Conservation (phyloP, 495 filamentous ascomycete genomes). For the Daldinia vernicosa region DNA sequence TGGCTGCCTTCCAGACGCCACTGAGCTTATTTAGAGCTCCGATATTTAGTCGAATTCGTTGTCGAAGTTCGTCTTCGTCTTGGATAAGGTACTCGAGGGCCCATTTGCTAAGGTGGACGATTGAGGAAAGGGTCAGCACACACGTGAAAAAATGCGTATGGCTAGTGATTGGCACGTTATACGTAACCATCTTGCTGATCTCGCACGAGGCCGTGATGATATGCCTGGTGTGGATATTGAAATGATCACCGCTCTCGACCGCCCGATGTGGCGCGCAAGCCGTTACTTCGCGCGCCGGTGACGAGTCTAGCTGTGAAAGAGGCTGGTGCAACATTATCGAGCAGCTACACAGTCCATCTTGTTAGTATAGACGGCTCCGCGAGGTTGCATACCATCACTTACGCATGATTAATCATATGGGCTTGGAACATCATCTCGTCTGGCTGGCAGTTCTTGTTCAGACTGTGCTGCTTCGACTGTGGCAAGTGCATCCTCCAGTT, state of each 20-base stretch:
- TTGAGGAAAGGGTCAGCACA: slow-evolving; percentile 73
- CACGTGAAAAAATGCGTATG: slow-evolving; percentile 94
- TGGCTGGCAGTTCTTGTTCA: slow-evolving; percentile 71
- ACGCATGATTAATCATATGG: slow-evolving; percentile 80
- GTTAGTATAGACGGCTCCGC: not conserved
- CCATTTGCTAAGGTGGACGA: slow-evolving; percentile 70
- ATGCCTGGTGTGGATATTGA: slow-evolving; percentile 80
- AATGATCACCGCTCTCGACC: slow-evolving; percentile 63
- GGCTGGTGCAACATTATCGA: slow-evolving; percentile 79
- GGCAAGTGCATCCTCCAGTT: slow-evolving; percentile 88
- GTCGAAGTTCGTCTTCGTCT: slow-evolving; percentile 77
- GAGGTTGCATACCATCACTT: slow-evolving; percentile 39
- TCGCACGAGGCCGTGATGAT: slow-evolving; percentile 80
- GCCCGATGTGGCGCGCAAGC: slow-evolving; percentile 66
- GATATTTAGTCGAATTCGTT: slow-evolving; percentile 81
- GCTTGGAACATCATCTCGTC: slow-evolving; percentile 95
- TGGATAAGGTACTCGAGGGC: slow-evolving; percentile 61
- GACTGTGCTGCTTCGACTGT: slow-evolving; percentile 73
- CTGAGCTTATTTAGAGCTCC: slow-evolving; percentile 80
- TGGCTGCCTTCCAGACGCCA: slow-evolving; percentile 80
- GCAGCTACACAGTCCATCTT: slow-evolving; percentile 41
- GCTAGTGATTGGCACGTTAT: slow-evolving; percentile 73
- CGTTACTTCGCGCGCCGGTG: slow-evolving; percentile 61
- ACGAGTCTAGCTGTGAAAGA: slow-evolving; percentile 67
- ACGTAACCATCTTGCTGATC: slow-evolving; percentile 78